Base-by-base conservation (phyloP, 176 grass and related monocot genomes). In the Hordeum vulgare region DNA sequence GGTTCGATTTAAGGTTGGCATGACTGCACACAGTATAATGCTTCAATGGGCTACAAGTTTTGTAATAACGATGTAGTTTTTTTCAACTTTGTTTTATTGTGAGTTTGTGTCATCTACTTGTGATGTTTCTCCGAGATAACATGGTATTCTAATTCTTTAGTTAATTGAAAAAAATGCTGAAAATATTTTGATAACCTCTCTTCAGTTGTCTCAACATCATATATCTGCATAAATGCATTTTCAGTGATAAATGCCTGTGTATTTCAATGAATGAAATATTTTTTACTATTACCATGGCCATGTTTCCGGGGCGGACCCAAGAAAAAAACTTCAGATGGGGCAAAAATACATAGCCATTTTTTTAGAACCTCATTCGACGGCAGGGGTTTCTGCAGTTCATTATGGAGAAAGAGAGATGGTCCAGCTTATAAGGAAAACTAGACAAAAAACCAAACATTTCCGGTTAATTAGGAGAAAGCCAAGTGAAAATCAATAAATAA, bases 191-290 rank as follows among this genome's bases (percentile, higher is more conserved):
- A 45, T 25, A 61, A 63, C n/a, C 56, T 39, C 36, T 63, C 39
- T 78, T 79, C 39, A 4, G 59, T 79, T 31, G 76, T 79, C 14
- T 64, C 3, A 64, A 26, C 36, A 28, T 76, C 74, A 10, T 77
- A 35, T 77, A 79, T 64, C 59, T 64, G 59, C 25, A 11, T 63
- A 60, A 45, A 37, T 7, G 61, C 40, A 53, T 78, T 53, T 66
- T 76, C 66, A 69, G 11, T 44, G 58, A 75, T 83, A 57, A 31
- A 49, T 70, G 34, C 15, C 13, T 88, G 39, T 77, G 17, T 47
- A 47, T 83, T 81, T 84, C 25, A 77, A 53, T 49, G 59, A 84
- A 73, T 26, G 26, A 45, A 82, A 84, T 44, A 31, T 18, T 51
- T 62, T 61, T 76, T 76, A 49, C 71, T 75, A 31, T 87, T 66